Conservation (phyloP, 169 alveolate species). For the Plasmodium falciparum region DNA sequence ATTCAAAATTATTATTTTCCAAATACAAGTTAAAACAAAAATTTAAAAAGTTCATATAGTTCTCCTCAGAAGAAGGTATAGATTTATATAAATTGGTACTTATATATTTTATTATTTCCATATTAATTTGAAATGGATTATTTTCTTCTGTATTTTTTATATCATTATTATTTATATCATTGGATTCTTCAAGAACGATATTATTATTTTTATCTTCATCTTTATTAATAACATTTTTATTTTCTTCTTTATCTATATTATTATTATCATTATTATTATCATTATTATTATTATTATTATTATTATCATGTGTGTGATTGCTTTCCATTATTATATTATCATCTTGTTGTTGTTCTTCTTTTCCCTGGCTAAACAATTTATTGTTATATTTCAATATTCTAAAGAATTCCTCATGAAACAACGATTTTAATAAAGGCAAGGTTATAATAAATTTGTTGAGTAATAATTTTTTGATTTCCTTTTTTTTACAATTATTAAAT, state of each 20-base stretch:
- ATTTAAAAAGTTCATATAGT: conserved; percentile 36
- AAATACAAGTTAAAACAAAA: conserved; percentile 65
- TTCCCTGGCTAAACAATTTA: conserved; percentile 1
- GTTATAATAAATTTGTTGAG: conserved; percentile 34
- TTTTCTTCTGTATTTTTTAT: conserved; percentile 8
- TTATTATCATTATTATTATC: neutral
- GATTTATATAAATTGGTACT: conserved; percentile 42
- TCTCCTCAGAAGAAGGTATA: conserved; percentile 29
- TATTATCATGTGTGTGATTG: too few relatives aligned
- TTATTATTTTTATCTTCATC: neutral
- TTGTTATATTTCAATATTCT: conserved; percentile 70
- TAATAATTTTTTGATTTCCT: conserved; percentile 30
- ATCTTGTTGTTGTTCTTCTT: neutral
- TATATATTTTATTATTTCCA: conserved; percentile 68
- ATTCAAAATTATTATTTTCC: conserved; percentile 56
- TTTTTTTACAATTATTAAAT: conserved; percentile 59
- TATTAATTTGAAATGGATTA: conserved; percentile 50
- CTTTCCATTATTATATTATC: too few relatives aligned
- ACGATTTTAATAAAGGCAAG: conserved; percentile 46
- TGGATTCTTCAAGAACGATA: neutral
- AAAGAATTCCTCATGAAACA: conserved; percentile 67
- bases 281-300: neutral
- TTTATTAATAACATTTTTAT: neutral
- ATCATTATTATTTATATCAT: conserved; percentile 9
- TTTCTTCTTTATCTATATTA: neutral